These are phyloP conservation scores for Delphinella strobiligena DNA, from an alignment of 2,329 filamentous ascomycete species.

Conservation along the genomic window DNA sequence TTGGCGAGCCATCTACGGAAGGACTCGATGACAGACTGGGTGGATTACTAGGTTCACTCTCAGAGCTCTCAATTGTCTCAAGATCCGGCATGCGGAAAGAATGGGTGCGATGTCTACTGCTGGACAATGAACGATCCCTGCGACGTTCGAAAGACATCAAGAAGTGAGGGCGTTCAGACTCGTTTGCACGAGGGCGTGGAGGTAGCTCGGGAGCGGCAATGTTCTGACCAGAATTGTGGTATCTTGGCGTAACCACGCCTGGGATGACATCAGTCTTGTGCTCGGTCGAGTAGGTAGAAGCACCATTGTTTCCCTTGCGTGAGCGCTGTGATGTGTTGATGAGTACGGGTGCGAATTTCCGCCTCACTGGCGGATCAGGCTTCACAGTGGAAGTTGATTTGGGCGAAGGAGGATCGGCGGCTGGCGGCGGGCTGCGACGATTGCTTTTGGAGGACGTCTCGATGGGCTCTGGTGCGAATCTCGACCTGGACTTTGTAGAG, in stretches of 20 bases:
- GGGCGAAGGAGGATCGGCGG: constrained; percentile 7
- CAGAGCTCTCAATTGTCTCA: constrained; percentile 50
- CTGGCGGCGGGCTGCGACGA: constrained; percentile 1
- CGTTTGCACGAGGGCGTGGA: too few species aligned
- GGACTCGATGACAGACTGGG: constrained; percentile 11
- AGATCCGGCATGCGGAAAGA: constrained; percentile 51
- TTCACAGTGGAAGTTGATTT: constrained; percentile 10
- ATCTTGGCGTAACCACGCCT: constrained; percentile 18
- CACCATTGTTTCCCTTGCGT: constrained; percentile 52
- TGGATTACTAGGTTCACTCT: constrained; percentile 22
- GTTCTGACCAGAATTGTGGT: constrained; percentile 5
- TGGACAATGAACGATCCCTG: constrained; percentile 9
- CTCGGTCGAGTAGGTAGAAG: constrained; percentile 49
- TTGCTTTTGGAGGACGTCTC: constrained; percentile 17
- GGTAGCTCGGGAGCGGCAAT: not conserved
- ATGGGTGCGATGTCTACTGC: constrained; percentile 24
- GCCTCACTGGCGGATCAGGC: constrained; percentile 20
- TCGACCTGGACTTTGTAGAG: constrained; percentile 12
- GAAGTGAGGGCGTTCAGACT: constrained; percentile 1
- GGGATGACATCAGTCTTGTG: constrained; percentile 64
- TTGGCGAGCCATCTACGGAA: constrained; percentile 35
- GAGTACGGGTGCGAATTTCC: constrained; percentile 63
- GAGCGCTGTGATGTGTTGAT: constrained; percentile 68
- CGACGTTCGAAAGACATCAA: constrained; percentile 9
- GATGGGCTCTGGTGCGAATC: constrained; percentile 22